A percentile compares a stretch with the other conserved stretches of the same genome.
Evolutionary conservation across 148 eudicot genomes (phyloP).

Genomic region (Pharnaceum exiguum): DNA sequence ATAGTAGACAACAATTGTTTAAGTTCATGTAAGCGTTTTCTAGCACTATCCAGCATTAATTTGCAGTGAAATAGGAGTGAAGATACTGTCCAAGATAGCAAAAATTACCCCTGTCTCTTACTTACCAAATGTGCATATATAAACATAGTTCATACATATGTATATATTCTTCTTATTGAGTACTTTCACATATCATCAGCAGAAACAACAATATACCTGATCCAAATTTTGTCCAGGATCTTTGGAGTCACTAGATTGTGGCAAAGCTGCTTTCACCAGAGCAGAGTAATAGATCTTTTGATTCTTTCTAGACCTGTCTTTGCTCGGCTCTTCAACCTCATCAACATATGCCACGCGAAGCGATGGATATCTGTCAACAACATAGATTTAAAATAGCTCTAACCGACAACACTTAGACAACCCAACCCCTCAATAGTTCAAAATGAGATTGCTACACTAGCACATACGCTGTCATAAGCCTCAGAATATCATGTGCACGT

Average conservation of each 20-base stretch:
- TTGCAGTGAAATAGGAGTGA: no score
- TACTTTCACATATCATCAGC: no score
- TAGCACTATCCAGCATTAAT: no score
- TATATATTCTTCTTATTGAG: no score
- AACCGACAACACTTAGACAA: neutral
- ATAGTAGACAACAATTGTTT: no score
- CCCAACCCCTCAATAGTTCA: no score
- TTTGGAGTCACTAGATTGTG: conserved; percentile 59
- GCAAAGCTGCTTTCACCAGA: conserved; percentile 87
- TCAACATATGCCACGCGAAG: conserved; percentile 98
- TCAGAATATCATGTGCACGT: conserved; percentile 86
- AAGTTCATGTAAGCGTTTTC: no score
- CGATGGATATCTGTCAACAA: conserved; percentile 71
- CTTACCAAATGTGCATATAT: no score
- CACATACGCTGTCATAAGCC: conserved; percentile 80
- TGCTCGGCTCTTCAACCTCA: conserved; percentile 86
- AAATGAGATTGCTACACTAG: neutral
- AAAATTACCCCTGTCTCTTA: no score
- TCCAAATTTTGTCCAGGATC: conserved; percentile 83
- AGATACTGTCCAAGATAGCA: no score
- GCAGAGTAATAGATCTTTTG: conserved; percentile 80
- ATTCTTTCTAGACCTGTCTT: conserved; percentile 51
- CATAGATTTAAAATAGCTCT: neutral
- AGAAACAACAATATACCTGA: conserved; percentile 40
- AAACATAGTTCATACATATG: no score